A percentile compares a stretch with the other conserved stretches of the same genome.
Conservation (phyloP, 169 alveolate genomes). For the Nephromyces sp. region DNA sequence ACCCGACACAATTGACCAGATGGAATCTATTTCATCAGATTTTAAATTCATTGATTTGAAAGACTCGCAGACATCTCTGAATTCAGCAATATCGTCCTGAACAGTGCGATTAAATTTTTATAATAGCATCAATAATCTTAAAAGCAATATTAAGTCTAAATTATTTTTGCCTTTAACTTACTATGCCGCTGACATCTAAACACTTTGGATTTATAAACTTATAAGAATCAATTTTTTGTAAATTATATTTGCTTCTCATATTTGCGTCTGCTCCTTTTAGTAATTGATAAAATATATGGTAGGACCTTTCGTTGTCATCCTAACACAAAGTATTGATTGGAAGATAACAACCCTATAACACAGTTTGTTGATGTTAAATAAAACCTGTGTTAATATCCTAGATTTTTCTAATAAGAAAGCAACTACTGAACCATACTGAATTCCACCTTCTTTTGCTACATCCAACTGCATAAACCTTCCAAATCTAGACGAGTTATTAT, state of each 20-base stretch:
- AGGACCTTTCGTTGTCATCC: constrained; percentile 84
- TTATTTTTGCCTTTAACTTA: too few species aligned
- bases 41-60: constrained; percentile 78
- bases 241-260: constrained; percentile 52
- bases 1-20: constrained; percentile 73
- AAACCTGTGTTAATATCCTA: constrained; percentile 59
- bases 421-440: constrained; percentile 34
- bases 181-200: constrained; percentile 75
- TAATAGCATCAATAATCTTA: background rate
- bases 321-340: constrained; percentile 62
- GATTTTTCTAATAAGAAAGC: constrained; percentile 73
- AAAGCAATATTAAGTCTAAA: background rate
- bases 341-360: background rate
- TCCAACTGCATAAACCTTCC: constrained; percentile 91
- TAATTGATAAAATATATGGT: constrained; percentile 91
- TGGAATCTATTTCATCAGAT: constrained; percentile 67
- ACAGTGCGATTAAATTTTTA: constrained; percentile 11
- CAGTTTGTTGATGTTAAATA: background rate
- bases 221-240: constrained; percentile 53
- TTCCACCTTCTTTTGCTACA: constrained; percentile 46
- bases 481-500: constrained; percentile 77
- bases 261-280: constrained; percentile 73
- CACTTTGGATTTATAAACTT: constrained; percentile 74
- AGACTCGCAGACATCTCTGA: constrained; percentile 76
- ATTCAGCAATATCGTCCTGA: constrained; percentile 84